phyloP scores from a whole-genome alignment of 179 eudicot genomes.

The Dionaea muscipula region DNA sequence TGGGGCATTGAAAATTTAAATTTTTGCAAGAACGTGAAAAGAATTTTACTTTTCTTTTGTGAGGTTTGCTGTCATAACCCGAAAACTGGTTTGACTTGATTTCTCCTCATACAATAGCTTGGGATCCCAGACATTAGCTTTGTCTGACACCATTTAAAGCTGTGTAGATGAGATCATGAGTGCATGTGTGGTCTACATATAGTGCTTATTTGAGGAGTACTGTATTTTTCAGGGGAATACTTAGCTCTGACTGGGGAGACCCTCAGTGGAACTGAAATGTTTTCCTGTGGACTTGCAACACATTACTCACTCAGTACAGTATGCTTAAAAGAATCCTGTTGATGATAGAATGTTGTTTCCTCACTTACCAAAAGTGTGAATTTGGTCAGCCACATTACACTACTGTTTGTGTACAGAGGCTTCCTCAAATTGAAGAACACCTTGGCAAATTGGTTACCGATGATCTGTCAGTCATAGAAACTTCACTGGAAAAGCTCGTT shows the following conservation, averaged over 20 bases:
- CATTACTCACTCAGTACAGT: slow-evolving; percentile 60
- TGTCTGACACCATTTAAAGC: too few relatives aligned
- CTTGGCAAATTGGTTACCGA: slow-evolving; percentile 55
- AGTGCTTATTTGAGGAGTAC: slow-evolving; percentile 1
- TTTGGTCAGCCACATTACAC: neutral
- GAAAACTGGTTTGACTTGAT: too few relatives aligned
- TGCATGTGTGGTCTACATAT: slow-evolving; percentile 2
- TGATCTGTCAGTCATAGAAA: slow-evolving; percentile 72
- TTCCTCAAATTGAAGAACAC: slow-evolving; percentile 65
- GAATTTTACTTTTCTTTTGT: too few relatives aligned
- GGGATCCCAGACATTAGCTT: too few relatives aligned
- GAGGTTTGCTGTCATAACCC: too few relatives aligned
- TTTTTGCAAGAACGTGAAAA: too few relatives aligned
- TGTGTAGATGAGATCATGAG: slow-evolving; percentile 4
- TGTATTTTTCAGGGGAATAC: slow-evolving; percentile 58
- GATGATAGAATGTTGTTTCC: slow-evolving; percentile 7
- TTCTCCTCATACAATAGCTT: too few relatives aligned
- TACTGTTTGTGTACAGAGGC: slow-evolving; percentile 32
- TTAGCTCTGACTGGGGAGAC: slow-evolving; percentile 71
- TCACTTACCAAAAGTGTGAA: neutral
- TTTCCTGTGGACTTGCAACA: slow-evolving; percentile 86
- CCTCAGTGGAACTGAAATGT: slow-evolving; percentile 78
- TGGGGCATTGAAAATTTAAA: too few relatives aligned
- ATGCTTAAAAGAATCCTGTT: slow-evolving; percentile 16
- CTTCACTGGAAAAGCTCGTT: slow-evolving; percentile 37